Evolutionary conservation across 495 filamentous ascomycete species (phyloP), one percentile per base, ranked within the genome.

Genomic region (Hypoxylon subgilvum): DNA sequence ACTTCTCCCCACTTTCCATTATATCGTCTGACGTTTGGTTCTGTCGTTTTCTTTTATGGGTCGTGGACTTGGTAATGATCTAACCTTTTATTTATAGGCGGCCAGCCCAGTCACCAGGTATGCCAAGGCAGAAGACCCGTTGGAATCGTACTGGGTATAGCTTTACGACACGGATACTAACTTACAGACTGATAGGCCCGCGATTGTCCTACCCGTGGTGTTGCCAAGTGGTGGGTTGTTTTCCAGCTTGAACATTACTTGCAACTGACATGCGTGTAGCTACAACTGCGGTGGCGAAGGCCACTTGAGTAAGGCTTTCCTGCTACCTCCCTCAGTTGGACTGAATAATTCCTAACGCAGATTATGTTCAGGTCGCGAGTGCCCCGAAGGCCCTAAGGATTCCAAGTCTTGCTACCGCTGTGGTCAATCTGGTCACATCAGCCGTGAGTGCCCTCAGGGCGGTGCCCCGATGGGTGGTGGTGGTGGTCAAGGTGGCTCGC

Each of bases 361-460:
- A 12, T 36, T 30, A 1, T 25, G 31, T 52, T 19, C 64, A 89
- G 87, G 88, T 82, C 92, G 95, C 73, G 94, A 98, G 68, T 98
- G 94, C 80, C 87, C 88, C 52, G 83, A 86, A 66, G 87, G 91
- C 31, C 84, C 86, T 38, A 96, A 96, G 83, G 92, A 96, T 32
- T 69, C 69, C 77, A 96, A 96, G 79, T 86, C 89, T 28, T 98
- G 94, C 86, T 98, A 97, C 81, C 86, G 90, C 58, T 97, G 93
- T 80, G 88, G 88, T 67, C 81, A 87, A 68, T 73, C 83, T 51
- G 94, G 94, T 40, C 94, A 98, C 80, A 87, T 98, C 72, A 92
- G 89, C 59, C 93, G 94, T 66, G 94, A 98, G 60, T 98, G 95
- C 80, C 76, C 79, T 51, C 80, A 81, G 60, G 76, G 76, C 36